Conservation (phyloP, 192 early-diverging fungal species). For the Dissophora globulifera region DNA sequence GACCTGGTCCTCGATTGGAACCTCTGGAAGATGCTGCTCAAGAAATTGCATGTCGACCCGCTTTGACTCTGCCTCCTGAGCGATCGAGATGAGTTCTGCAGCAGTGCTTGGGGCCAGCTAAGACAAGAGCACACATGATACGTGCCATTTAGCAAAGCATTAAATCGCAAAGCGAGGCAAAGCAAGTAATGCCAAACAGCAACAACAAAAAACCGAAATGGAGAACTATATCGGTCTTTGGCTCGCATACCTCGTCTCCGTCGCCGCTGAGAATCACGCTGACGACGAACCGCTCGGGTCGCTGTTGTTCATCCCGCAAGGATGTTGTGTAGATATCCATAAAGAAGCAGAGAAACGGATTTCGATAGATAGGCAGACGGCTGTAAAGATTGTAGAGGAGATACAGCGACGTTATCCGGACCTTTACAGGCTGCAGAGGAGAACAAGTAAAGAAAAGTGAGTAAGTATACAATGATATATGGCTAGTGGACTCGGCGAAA, state of each 20-base stretch:
- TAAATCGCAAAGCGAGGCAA: too few relatives aligned
- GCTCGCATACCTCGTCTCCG: slow-evolving; percentile 51
- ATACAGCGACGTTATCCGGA: slow-evolving; percentile 36
- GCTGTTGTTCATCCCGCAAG: slow-evolving; percentile 23
- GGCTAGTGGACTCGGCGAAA: too few relatives aligned
- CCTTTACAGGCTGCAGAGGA: slow-evolving; percentile 27
- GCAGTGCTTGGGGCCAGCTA: slow-evolving; percentile 49
- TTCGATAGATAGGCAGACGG: slow-evolving; percentile 38
- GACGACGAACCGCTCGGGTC: slow-evolving; percentile 40
- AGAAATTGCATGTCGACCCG: slow-evolving; percentile 20
- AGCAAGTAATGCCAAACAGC: too few relatives aligned
- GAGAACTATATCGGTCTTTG: too few relatives aligned
- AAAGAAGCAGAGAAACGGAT: slow-evolving; percentile 45
- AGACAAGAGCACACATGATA: neutral
- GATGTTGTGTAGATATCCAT: slow-evolving; percentile 37
- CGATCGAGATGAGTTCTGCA: slow-evolving; percentile 37
- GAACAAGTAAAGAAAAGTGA: neutral
- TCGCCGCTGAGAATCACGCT: slow-evolving; percentile 46
- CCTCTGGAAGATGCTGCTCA: slow-evolving; percentile 16
- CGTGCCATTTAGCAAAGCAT: neutral
- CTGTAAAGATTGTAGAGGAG: slow-evolving; percentile 50
- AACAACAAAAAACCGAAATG: too few relatives aligned
- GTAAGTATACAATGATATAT: too few relatives aligned
- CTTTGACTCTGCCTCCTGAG: slow-evolving; percentile 28
- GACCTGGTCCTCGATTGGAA: slow-evolving; percentile 36